Conservation (phyloP, 495 filamentous ascomycete genomes). For the Penicillium herquei region DNA sequence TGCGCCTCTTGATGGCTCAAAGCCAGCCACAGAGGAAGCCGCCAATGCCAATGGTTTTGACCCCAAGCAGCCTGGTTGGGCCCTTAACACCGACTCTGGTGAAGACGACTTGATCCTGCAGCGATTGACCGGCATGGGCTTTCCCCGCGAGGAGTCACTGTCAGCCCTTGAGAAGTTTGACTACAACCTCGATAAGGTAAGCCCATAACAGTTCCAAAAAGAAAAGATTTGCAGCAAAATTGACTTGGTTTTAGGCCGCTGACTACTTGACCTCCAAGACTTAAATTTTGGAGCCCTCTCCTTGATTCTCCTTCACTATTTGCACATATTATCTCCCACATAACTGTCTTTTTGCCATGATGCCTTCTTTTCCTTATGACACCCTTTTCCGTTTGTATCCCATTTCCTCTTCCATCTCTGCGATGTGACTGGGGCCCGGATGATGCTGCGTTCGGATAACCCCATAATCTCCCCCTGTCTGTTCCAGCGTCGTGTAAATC, state of each 20-base stretch:
- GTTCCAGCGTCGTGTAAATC: constrained; percentile 28
- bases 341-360: constrained; percentile 4
- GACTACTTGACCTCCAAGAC: constrained; percentile 42
- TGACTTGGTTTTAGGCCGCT: constrained; percentile 29
- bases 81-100: constrained; percentile 69
- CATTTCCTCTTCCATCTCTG: constrained; percentile 1
- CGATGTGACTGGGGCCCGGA: not conserved
- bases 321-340: constrained; percentile 10
- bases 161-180: constrained; percentile 89
- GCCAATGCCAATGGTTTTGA: constrained; percentile 23
- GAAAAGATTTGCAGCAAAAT: not conserved
- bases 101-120: constrained; percentile 92
- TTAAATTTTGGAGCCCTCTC: constrained; percentile 1
- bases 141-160: constrained; percentile 73
- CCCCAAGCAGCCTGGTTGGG: constrained; percentile 57
- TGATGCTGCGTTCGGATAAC: not conserved
- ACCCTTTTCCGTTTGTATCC: constrained; percentile 3
- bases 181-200: constrained; percentile 92
- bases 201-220: constrained; percentile 19
- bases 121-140: constrained; percentile 89
- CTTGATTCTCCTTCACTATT: not conserved
- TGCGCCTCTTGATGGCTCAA: constrained; percentile 66
- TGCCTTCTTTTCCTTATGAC: constrained; percentile 15
- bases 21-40: constrained; percentile 32
- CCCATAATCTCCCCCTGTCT: constrained; percentile 1